phyloP scores from a whole-genome alignment of 441 rosid species.

The Brassica balearica region DNA sequence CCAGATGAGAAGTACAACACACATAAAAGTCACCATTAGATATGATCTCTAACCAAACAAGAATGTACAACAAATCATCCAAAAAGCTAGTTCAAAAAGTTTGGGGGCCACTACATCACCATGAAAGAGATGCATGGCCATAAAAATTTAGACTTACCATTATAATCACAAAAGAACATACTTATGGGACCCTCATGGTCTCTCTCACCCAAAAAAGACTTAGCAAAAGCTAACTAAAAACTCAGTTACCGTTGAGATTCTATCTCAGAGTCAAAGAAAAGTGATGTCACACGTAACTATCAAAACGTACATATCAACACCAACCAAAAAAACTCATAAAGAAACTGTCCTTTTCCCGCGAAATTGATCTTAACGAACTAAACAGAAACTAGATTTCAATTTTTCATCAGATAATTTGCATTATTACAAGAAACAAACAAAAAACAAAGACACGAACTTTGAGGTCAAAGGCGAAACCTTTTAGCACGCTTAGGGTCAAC shows the following conservation, averaged over 20 bases:
- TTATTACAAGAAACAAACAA: not conserved
- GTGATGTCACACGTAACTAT: conserved; percentile 28
- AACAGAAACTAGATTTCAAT: conserved; percentile 8
- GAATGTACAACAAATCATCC: too few species aligned
- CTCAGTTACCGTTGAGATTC: conserved; percentile 28
- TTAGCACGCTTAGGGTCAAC: conserved; percentile 90
- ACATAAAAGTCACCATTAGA: too few species aligned
- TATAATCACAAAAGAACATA: conserved; percentile 25
- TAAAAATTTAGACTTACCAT: not conserved
- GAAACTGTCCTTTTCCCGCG: conserved; percentile 13
- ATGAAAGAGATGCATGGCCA: not conserved
- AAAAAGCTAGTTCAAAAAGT: too few species aligned
- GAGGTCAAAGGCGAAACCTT: conserved; percentile 54
- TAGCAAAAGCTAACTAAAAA: conserved; percentile 35
- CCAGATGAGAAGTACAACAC: too few species aligned
- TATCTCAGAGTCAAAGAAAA: conserved; percentile 15
- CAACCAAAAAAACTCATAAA: not conserved
- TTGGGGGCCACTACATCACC: conserved; percentile 29
- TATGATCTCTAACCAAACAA: too few species aligned
- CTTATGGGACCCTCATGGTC: conserved; percentile 41
- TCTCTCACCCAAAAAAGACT: conserved; percentile 17
- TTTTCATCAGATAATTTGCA: conserved; percentile 5
- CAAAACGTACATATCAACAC: conserved; percentile 18
- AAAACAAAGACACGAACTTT: not conserved
- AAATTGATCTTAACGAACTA: conserved; percentile 18